Evolutionary conservation across 768 basidiomycete genomes (phyloP), one percentile per base, ranked within the genome.

Genomic region (Russula sp.): DNA sequence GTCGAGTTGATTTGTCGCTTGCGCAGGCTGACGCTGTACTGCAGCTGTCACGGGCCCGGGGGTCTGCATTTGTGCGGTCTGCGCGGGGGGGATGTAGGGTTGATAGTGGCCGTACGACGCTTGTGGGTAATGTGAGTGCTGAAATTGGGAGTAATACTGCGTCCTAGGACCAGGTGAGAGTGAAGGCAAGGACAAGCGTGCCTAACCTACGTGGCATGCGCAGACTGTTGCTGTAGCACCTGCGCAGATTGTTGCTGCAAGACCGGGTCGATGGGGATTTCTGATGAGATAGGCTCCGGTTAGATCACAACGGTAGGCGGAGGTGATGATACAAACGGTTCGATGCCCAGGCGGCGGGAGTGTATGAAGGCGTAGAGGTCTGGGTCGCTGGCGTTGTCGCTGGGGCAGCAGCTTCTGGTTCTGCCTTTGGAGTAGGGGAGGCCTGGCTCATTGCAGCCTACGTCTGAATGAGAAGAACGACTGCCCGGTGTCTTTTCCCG

Each of bases 1-100:
- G 66, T 88, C 87, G 59, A 84, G 60, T 39, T 67, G 58, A 47
- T 47, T 59, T 22, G 50, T n/a, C 10, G 42, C 58, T 18, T 50
- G 58, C 7, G 65, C 46, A 5, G 53, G 22, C 53, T 56, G 65
- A 46, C 55, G 60, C 43, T 51, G 48, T 35, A 52, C 45, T 6
- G 56, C 56, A 13, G 64, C 52, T 13, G 56, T 52, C 9, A 60
- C 45, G 20, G 60, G 52, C 3, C 64, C 59, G 36, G 64, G 72
- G 56, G 57, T 59, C 58, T 25, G 75, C 46, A 65, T 62, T 58
- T 70, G 69, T 9, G 73, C 65, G 0, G 72, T 18, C 16, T 59
- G 66, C 5, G 54, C 49, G 3, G 64, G 64, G 22, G 66, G 64
- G 45, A 66, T 66, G 20, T 67, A 69, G 39, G 64, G 70, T 43